These are phyloP conservation scores for Leishmania tarentolae DNA, from an alignment of 208 protist genomes.

Conservation along the genomic window DNA sequence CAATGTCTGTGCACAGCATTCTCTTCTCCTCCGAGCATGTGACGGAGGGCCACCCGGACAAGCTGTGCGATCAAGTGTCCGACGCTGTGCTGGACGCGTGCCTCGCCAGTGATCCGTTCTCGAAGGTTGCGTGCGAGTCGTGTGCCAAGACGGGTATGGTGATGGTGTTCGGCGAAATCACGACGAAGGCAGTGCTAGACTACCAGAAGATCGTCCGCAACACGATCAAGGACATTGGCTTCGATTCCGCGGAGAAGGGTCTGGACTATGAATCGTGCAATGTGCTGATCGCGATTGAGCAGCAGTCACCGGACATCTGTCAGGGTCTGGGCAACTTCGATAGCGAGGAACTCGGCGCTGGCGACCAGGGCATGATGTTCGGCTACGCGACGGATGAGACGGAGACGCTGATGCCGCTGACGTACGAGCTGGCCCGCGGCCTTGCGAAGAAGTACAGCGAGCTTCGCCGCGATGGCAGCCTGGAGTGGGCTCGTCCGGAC, in stretches of 20 bases:
- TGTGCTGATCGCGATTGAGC: constrained; percentile 96
- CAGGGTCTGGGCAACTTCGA: constrained; percentile 96
- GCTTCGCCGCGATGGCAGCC: constrained; percentile 93
- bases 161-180: constrained; percentile 99
- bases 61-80: constrained; percentile 99
- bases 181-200: constrained; percentile 97
- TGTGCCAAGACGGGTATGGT: constrained; percentile 98
- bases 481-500: constrained; percentile 98
- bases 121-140: constrained; percentile 99
- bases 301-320: constrained; percentile 99
- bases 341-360: constrained; percentile 97
- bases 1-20: constrained; percentile 91
- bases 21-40: constrained; percentile 99
- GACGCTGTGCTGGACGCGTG: constrained; percentile 99
- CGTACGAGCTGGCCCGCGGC: constrained; percentile 95
- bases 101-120: constrained; percentile 96
- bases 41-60: constrained; percentile 99
- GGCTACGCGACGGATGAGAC: constrained; percentile 99
- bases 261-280: constrained; percentile 99
- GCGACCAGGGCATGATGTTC: constrained; percentile 99
- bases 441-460: constrained; percentile 96
- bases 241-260: constrained; percentile 94
- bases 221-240: constrained; percentile 98
- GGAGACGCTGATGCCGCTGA: constrained; percentile 97
- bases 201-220: constrained; percentile 98